A percentile compares a stretch with the other conserved stretches of the same genome.
Evolutionary conservation across 345 rosid genomes (phyloP).

Genomic region (Toxicodendron radicans): DNA sequence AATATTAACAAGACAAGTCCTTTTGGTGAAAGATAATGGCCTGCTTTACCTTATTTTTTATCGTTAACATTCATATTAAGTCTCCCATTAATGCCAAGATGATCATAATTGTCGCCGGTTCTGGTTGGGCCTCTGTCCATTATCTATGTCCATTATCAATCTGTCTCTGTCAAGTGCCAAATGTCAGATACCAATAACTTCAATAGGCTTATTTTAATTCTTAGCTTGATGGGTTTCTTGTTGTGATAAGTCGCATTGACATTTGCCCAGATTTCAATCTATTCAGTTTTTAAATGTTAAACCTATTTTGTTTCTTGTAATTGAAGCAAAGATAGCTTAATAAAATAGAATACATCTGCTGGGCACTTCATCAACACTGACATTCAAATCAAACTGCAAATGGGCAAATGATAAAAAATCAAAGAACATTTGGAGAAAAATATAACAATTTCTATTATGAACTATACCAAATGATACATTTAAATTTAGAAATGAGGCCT

Average conservation of each 20-base stretch:
- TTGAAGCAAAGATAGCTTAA: too few species aligned
- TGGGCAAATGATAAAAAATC: neutral
- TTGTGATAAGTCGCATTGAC: too few species aligned
- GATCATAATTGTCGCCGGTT: neutral
- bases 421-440: neutral
- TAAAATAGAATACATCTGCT: too few species aligned
- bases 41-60: neutral
- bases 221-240: too few species aligned
- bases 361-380: too few species aligned
- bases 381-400: too few species aligned
- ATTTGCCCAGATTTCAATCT: too few species aligned
- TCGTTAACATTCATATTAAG: neutral
- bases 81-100: neutral
- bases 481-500: conserved; percentile 7
- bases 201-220: too few species aligned
- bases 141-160: neutral
- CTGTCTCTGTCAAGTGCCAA: neutral
- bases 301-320: too few species aligned
- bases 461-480: conserved; percentile 16
- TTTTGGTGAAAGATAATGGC: neutral
- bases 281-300: too few species aligned
- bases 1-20: neutral
- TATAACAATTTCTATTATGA: conserved; percentile 12
- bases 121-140: conserved; percentile 4
- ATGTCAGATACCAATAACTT: neutral